phyloP scores from a whole-genome alignment of 2,329 filamentous ascomycete species.

The Passalora sequoiae region DNA sequence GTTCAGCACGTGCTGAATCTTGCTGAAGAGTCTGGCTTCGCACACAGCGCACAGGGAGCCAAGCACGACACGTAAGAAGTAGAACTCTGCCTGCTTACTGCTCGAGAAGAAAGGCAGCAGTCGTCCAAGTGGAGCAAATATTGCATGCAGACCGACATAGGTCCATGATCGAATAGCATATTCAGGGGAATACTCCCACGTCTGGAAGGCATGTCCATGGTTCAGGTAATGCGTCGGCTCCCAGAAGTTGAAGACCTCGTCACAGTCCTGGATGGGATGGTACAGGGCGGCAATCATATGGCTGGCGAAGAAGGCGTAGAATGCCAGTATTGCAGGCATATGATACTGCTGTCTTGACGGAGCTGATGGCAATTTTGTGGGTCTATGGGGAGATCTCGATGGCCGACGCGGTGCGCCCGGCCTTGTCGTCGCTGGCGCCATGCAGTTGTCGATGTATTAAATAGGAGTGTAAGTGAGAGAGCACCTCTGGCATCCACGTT shows the following conservation, averaged over 20 bases:
- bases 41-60: slow-evolving; percentile 73
- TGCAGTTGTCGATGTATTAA: too few relatives aligned
- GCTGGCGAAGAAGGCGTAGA: slow-evolving; percentile 71
- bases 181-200: slow-evolving; percentile 96
- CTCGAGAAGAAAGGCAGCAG: slow-evolving; percentile 33
- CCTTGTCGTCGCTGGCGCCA: not conserved
- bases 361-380: slow-evolving; percentile 19
- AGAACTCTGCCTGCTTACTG: slow-evolving; percentile 65
- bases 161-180: slow-evolving; percentile 95
- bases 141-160: slow-evolving; percentile 75
- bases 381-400: slow-evolving; percentile 20
- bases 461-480: too few relatives aligned
- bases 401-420: not conserved
- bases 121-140: slow-evolving; percentile 52
- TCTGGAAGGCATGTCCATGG: slow-evolving; percentile 89
- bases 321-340: slow-evolving; percentile 63
- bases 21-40: slow-evolving; percentile 61
- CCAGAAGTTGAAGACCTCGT: slow-evolving; percentile 99
- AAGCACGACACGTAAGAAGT: slow-evolving; percentile 71
- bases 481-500: too few relatives aligned
- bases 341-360: slow-evolving; percentile 16
- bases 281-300: slow-evolving; percentile 72
- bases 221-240: slow-evolving; percentile 91
- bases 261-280: slow-evolving; percentile 93
- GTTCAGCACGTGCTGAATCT: not conserved